Base-by-base conservation (phyloP, 202 grass and related monocot species). In the Dendrocalamus latiflorus region DNA sequence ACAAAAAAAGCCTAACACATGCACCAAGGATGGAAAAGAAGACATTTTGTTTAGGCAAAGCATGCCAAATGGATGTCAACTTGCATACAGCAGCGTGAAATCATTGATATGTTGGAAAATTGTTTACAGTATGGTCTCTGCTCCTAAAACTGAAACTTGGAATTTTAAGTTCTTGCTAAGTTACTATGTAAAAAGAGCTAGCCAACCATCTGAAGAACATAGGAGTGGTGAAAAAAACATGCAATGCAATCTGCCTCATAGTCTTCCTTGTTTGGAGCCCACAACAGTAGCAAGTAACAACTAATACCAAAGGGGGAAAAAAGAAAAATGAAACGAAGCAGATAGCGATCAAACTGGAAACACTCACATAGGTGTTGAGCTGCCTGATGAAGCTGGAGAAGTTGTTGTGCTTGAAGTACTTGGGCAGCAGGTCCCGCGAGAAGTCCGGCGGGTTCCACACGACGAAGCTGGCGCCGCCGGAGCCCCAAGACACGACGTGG, bases 301-400 rank as follows among this genome's bases (percentile, higher is more conserved):
- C n/a, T n/a, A n/a, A n/a, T n/a, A n/a, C n/a, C n/a, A n/a, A n/a
- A n/a, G n/a, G n/a, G n/a, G n/a, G n/a, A n/a, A n/a, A n/a, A n/a
- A n/a, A 13, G 10, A 30, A 4, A 68, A 9, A 1, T 56, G 39
- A 67, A 20, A 68, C n/a, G 56, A 76, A 26, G 49, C 6, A 59
- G n/a, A n/a, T n/a, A n/a, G 47, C 2, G 1, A 60, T 9, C n/a
- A 36, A 58, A 70, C 54, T 21, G 22, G 8, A 8, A 6, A n/a
- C 30, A 90, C 92, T 94, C 75, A 94, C 92, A 3, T 91, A 91
- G 60, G 92, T 98, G 76, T 98, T 98, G 72, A 98, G 95, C 82
- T 95, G 95, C 86, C 95, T 77, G 60, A 98, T 91, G 88, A 98
- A 98, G 85, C 95, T 98, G 26, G 95, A 98, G 89, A 97, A 97